Conservation (phyloP, 176 grass and related monocot species). For the Oryza nivara region DNA sequence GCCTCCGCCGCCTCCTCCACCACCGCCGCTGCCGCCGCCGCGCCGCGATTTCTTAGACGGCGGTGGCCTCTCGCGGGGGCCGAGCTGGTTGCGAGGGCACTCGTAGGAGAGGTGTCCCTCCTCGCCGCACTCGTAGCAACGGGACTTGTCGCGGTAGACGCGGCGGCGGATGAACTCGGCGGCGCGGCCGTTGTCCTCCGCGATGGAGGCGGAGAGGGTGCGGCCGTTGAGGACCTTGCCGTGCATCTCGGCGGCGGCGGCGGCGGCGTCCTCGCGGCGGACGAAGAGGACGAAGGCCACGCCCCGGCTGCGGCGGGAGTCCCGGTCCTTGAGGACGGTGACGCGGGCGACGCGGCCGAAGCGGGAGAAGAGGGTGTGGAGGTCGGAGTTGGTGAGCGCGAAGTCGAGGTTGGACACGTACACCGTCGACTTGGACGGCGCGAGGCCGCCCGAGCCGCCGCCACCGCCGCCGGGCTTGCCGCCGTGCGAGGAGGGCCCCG, state of each 20-base stretch:
- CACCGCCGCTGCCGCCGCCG: neutral
- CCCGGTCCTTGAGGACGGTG: slow-evolving; percentile 86
- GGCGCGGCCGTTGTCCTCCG: slow-evolving; percentile 84
- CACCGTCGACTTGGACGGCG: slow-evolving; percentile 93
- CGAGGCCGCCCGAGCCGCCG: slow-evolving; percentile 79
- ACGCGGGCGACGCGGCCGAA: slow-evolving; percentile 91
- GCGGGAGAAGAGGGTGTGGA: slow-evolving; percentile 91
- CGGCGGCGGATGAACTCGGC: slow-evolving; percentile 88
- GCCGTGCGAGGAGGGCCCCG: neutral
- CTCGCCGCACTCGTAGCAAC: slow-evolving; percentile 88
- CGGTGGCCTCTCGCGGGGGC: slow-evolving; percentile 71
- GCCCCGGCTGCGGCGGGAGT: slow-evolving; percentile 67
- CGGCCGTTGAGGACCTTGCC: slow-evolving; percentile 63
- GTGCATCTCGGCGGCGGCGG: slow-evolving; percentile 49
- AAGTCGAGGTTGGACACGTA: slow-evolving; percentile 89
- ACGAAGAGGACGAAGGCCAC: slow-evolving; percentile 96
- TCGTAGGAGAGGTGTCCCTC: slow-evolving; percentile 93
- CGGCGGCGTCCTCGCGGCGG: slow-evolving; percentile 58
- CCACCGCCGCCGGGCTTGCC: slow-evolving; percentile 8
- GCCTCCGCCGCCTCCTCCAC: neutral
- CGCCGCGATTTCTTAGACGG: slow-evolving; percentile 54
- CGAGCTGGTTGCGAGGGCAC: slow-evolving; percentile 92
- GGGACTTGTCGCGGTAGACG: slow-evolving; percentile 86
- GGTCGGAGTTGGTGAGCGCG: slow-evolving; percentile 96
- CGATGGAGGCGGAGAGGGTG: slow-evolving; percentile 76